These are phyloP conservation scores for Miscanthus lutarioriparius DNA, from an alignment of 176 grass and related monocot genomes.

Conservation along the genomic window DNA sequence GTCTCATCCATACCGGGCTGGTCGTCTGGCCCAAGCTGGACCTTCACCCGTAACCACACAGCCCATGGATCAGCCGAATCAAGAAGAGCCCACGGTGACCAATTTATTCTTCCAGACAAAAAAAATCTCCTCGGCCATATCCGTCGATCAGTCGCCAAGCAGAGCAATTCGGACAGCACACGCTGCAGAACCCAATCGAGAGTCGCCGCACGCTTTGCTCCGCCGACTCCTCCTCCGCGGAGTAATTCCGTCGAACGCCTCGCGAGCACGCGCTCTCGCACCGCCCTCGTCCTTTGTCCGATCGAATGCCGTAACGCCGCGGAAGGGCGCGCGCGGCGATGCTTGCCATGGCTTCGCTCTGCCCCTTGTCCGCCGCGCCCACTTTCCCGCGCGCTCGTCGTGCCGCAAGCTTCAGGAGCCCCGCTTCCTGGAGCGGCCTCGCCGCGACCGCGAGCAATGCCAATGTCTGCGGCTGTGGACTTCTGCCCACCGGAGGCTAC, in stretches of 20 bases:
- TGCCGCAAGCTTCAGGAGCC: neutral
- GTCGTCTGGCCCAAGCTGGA: neutral
- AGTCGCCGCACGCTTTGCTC: neutral
- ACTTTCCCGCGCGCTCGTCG: slow-evolving; percentile 20
- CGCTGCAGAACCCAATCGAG: neutral
- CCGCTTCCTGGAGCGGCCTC: slow-evolving; percentile 18
- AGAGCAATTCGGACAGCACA: neutral
- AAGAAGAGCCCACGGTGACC: neutral
- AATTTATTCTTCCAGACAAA: neutral
- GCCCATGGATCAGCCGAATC: neutral
- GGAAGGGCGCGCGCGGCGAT: neutral
- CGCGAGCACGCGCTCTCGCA: neutral
- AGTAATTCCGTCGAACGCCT: slow-evolving; percentile 42
- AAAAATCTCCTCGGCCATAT: slow-evolving; percentile 4
- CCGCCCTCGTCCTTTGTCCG: slow-evolving; percentile 4
- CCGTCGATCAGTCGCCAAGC: neutral
- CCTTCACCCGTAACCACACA: too few species aligned
- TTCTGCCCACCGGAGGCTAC: neutral
- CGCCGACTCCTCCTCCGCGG: neutral
- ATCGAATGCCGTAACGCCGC: slow-evolving; percentile 27
- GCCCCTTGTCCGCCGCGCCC: slow-evolving; percentile 34
- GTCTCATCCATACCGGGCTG: neutral
- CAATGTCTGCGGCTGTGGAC: neutral
- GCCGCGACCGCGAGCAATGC: slow-evolving; percentile 2
- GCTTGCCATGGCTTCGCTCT: slow-evolving; percentile 33